A percentile compares a stretch with the other conserved stretches of the same genome.
Conservation (phyloP, 1,284 basidiomycete species). For the Ustilago shanxiensis region DNA sequence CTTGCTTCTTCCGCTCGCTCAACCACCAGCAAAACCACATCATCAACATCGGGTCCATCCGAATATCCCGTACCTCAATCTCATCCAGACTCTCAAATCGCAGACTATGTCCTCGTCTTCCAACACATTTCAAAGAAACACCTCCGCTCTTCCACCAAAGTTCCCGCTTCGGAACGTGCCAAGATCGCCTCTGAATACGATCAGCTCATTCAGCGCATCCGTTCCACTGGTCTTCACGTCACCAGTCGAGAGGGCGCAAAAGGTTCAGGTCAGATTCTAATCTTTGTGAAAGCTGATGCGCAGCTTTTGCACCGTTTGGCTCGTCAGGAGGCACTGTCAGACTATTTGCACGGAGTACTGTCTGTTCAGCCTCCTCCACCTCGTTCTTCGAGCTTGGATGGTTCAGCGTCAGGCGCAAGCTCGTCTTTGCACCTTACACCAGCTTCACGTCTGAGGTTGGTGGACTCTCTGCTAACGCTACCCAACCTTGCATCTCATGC, state of each 20-base stretch:
- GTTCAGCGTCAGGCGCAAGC: too few relatives aligned
- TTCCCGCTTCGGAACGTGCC: slow-evolving; percentile 33
- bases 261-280: slow-evolving; percentile 46
- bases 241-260: slow-evolving; percentile 55
- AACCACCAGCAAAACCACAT: not conserved
- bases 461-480: slow-evolving; percentile 56
- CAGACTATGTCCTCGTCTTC: slow-evolving; percentile 64
- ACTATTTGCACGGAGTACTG: slow-evolving; percentile 64
- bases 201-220: slow-evolving; percentile 42
- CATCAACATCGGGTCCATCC: not conserved
- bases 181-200: slow-evolving; percentile 53
- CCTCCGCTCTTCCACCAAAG: slow-evolving; percentile 41
- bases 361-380: slow-evolving; percentile 36
- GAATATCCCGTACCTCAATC: slow-evolving; percentile 40
- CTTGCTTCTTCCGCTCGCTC: slow-evolving; percentile 7
- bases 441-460: slow-evolving; percentile 57
- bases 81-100: slow-evolving; percentile 41
- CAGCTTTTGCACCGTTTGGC: slow-evolving; percentile 37
- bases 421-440: slow-evolving; percentile 41
- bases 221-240: slow-evolving; percentile 52
- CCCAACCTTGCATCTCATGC: slow-evolving; percentile 32
- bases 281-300: slow-evolving; percentile 61
- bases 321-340: slow-evolving; percentile 49
- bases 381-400: slow-evolving; percentile 34
- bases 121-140: slow-evolving; percentile 52